These are phyloP conservation scores for Aciculosporium take DNA, from an alignment of 2,329 filamentous ascomycete species.

Conservation along the genomic window DNA sequence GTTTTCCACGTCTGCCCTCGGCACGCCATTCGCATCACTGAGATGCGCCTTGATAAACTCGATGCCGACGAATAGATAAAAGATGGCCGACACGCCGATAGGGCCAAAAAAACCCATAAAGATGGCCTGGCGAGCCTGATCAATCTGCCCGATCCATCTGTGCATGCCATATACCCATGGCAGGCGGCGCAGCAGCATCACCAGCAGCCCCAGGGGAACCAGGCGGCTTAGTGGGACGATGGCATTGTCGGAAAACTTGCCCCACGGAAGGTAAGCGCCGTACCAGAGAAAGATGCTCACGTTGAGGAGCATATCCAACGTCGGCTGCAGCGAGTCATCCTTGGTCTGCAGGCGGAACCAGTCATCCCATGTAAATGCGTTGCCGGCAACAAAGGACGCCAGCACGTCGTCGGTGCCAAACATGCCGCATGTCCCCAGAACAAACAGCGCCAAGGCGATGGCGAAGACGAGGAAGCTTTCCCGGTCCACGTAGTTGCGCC, in stretches of 20 bases:
- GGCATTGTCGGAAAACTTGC: slow-evolving; percentile 47
- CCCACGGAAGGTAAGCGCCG: slow-evolving; percentile 74
- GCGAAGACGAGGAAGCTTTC: slow-evolving; percentile 83
- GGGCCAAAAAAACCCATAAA: slow-evolving; percentile 92
- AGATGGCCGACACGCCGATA: slow-evolving; percentile 79
- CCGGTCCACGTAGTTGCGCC: slow-evolving; percentile 66
- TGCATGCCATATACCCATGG: slow-evolving; percentile 64
- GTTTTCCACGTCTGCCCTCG: slow-evolving; percentile 49
- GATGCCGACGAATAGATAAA: slow-evolving; percentile 70
- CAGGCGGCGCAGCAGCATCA: slow-evolving; percentile 63
- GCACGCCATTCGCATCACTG: slow-evolving; percentile 40
- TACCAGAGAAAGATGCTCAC: slow-evolving; percentile 84
- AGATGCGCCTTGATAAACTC: slow-evolving; percentile 51
- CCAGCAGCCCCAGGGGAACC: slow-evolving; percentile 56
- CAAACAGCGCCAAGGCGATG: slow-evolving; percentile 72
- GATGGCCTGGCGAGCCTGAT: slow-evolving; percentile 56
- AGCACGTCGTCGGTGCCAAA: slow-evolving; percentile 81
- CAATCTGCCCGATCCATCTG: slow-evolving; percentile 65
- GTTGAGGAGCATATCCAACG: slow-evolving; percentile 89
- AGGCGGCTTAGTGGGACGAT: slow-evolving; percentile 64
- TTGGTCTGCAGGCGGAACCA: slow-evolving; percentile 83
- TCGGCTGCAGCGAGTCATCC: slow-evolving; percentile 86
- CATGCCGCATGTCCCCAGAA: slow-evolving; percentile 74
- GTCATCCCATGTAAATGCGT: slow-evolving; percentile 83
- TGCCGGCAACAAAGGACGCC: slow-evolving; percentile 85